These are phyloP conservation scores for Stemphylium vesicarium DNA, from an alignment of 2,329 filamentous ascomycete species.

Conservation along the genomic window DNA sequence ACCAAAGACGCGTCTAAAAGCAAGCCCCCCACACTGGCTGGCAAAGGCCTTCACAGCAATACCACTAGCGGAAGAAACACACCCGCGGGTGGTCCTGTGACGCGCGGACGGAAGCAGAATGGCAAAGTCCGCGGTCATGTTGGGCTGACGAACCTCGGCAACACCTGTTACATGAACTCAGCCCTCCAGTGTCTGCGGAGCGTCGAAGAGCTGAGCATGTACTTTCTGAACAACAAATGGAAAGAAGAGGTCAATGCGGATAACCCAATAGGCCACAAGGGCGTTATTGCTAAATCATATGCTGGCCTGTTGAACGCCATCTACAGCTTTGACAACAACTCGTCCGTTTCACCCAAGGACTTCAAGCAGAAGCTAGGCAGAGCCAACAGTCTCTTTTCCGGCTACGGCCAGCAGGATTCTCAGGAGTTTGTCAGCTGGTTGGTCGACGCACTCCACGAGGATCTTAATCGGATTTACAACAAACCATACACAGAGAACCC, in stretches of 20 bases:
- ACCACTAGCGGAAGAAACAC: constrained; percentile 68
- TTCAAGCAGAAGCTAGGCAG: constrained; percentile 85
- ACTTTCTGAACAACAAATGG: constrained; percentile 75
- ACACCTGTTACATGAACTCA: constrained; percentile 99
- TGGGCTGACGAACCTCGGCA: constrained; percentile 88
- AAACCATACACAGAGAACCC: constrained; percentile 98
- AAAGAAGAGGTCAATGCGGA: constrained; percentile 80
- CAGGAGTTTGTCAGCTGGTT: constrained; percentile 97
- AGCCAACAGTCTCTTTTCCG: constrained; percentile 84
- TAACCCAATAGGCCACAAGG: constrained; percentile 86
- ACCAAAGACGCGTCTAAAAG: constrained; percentile 53
- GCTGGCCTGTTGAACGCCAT: constrained; percentile 77
- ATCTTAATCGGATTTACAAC: constrained; percentile 89
- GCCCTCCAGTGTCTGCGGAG: constrained; percentile 93
- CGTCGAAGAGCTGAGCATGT: constrained; percentile 90
- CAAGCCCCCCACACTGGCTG: constrained; percentile 44
- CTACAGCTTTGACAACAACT: constrained; percentile 70
- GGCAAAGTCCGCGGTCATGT: constrained; percentile 77
- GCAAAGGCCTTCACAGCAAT: constrained; percentile 48
- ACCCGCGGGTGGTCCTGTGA: constrained; percentile 69
- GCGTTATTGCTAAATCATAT: constrained; percentile 86
- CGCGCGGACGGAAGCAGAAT: constrained; percentile 73
- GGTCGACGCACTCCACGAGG: constrained; percentile 92
- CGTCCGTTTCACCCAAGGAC: constrained; percentile 76
- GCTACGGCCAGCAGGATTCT: constrained; percentile 95